Evolutionary conservation across 805 yeast genomes (phyloP), one percentile per base, ranked within the genome.

Genomic region (Hanseniaspora jakobsenii): DNA sequence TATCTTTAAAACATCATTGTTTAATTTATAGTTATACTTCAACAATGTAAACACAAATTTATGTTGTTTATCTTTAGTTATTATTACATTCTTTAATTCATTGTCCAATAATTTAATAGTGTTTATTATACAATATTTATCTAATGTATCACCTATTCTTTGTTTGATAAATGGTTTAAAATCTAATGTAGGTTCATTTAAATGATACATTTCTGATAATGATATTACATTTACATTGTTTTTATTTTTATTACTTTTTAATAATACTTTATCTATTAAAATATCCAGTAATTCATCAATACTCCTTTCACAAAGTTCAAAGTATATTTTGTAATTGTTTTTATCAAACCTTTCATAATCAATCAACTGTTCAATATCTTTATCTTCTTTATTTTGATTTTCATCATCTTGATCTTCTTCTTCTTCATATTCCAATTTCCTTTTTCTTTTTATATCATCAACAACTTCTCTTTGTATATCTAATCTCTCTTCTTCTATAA

Each of bases 1-100:
- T 9, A 42, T 35, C 4, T 14, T 30, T 12, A 29, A 6, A 4
- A 35, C 21, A 17, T 42, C 77, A 50, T 72, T 75, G 6, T 69
- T 53, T n/a, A 64, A 53, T 51, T 72, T 72, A 28, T 70, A 62
- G 8, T 74, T 68, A 1, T 71, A 53, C 4, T 74, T 55, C 16
- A 70, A 57, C 10, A 67, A 58, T 0, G 73, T 72, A 27, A 69
- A 58, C 12, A 69, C 61, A 21, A 71, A 46, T 13, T 76, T 54
- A 54, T 70, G 46, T 19, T 42, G 38, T 19, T 42, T 37, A 10
- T 34, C 38, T 4, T 21, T 19, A n/a, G 22, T 27, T 2, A 42
- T 42, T n/a, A 28, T 7, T 5, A 29, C 10, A 8, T 42, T 14
- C 3, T 22, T 16, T 14, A 21, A 29, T 10, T 34, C 36, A 1